Evolutionary conservation across 1,139 yeast genomes (phyloP), one percentile per base, ranked within the genome.

Genomic region (Kodamaea arcana): DNA sequence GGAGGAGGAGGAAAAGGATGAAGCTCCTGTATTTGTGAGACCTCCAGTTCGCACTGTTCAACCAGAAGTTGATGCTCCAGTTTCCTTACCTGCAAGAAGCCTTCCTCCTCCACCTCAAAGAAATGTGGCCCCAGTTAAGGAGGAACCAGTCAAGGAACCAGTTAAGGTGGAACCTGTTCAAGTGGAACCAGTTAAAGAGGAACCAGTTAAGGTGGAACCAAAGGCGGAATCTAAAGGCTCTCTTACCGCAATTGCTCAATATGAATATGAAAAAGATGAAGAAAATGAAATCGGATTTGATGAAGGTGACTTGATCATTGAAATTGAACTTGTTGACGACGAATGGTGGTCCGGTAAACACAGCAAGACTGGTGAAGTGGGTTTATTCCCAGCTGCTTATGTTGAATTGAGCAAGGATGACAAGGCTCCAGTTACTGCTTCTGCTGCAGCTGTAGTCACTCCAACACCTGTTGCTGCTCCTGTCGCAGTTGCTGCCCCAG

Each of bases 271-370:
- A 45, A 78, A 80, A 51, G 87, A 79, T 43, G 94, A 83, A 52
- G 90, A 81, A 39, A 81, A 83, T 49, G 94, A 83, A 54, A 72
- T 83, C 39, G 72, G 70, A 1, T 75, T 83, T 35, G 65, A 45
- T 13, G 90, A 80, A 50, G 87, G 84, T 35, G 92, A 83, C 44
- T 50, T 59, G 34, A 75, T 83, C 42, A 60, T 72, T n/a, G 77
- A 77, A 18, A 78, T 83, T 42, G 83, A 81, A 39, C 74, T 79
- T 50, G 75, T 79, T 9, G 90, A 82, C 51, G 83, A 78, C 32
- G 88, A 82, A 46, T 84, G 94, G 94, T 84, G 94, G 94, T 62
- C 77, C 17, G 94, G 94, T 26, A 71, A 68, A 42, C 80, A 83
- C 53, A 49, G 74, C 6, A 58, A 55, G 29, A 75, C 82, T 14